phyloP scores from a whole-genome alignment of 805 yeast genomes.

The Suhomyces tanzawaensis region DNA sequence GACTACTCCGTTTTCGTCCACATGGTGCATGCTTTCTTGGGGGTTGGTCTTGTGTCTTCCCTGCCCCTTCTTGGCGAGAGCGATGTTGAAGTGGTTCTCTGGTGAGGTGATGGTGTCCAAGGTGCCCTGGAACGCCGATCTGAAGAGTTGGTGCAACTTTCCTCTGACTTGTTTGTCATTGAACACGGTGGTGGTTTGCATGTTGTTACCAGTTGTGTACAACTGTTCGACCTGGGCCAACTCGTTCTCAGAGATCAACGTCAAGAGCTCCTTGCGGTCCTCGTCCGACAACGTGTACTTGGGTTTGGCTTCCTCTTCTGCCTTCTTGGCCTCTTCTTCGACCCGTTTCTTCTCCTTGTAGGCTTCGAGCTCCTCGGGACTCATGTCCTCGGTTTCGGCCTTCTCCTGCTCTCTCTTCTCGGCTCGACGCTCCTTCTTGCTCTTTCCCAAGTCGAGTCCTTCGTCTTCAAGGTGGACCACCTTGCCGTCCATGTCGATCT shows the following conservation, averaged over 20 bases:
- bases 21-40: constrained; percentile 37
- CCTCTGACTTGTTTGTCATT: constrained; percentile 75
- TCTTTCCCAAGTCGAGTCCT: constrained; percentile 53
- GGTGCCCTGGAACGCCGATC: constrained; percentile 69
- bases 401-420: constrained; percentile 42
- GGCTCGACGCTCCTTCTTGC: constrained; percentile 47
- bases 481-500: constrained; percentile 63
- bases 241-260: constrained; percentile 59
- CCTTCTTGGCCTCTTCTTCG: constrained; percentile 17
- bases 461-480: constrained; percentile 76
- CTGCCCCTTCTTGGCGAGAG: constrained; percentile 44
- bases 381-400: constrained; percentile 29
- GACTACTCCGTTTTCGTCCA: constrained; percentile 51
- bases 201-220: constrained; percentile 50
- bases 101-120: constrained; percentile 79
- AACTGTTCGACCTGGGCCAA: constrained; percentile 55
- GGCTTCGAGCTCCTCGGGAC: constrained; percentile 32
- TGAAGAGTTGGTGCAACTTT: constrained; percentile 68
- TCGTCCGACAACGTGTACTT: constrained; percentile 47
- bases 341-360: constrained; percentile 22
- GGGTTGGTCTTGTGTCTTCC: constrained; percentile 36
- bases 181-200: constrained; percentile 57
- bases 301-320: constrained; percentile 20
- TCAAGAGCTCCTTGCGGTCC: constrained; percentile 46
- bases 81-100: constrained; percentile 62